Evolutionary conservation across 176 grass and related monocot species (phyloP), one percentile per base, ranked within the genome.

Genomic region (Calamus simplicifolius): DNA sequence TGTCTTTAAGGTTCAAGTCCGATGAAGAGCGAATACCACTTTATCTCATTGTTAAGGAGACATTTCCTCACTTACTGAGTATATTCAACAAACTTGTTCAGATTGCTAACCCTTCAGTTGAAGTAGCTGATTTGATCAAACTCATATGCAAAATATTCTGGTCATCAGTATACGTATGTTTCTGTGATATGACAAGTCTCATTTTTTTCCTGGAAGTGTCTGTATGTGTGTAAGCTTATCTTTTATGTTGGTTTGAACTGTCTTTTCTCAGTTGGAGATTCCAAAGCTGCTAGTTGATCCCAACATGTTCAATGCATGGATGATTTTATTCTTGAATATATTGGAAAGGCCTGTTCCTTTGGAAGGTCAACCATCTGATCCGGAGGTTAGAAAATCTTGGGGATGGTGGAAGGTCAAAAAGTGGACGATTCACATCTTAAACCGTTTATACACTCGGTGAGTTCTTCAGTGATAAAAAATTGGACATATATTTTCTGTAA

Each of bases 141-240:
- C 70, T 96, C 57, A 85, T 90, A 77, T 90, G 92, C 76, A 96
- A 96, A 90, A 88, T 96, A 77, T 96, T 96, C 82, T 96, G 92
- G 92, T 96, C 92, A 52, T 96, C 92, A 69, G 90, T 96, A 63
- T 96, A 96, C 77, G 92, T 96, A 85, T 19, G 86, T 55, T 43
- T 43, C 35, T 43, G 35, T 43, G 35, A 43, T 10, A 10, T 38
- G 6, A 23, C 10, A 43, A 43, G 10, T 43, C 35, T 43, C 2
- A 43, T 13, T 43, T 43, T 43, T 43, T 35, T 35, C 7, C 35
- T 43, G 35, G 35, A 43, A 43, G 35, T 0, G 12, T 43, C 8
- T 43, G 35, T 43, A 43, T 10, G 3, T 43, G 35, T 43, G 35
- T 43, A 12, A 43, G 35, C 35, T 43, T 43, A 43, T 43, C 35